These are phyloP conservation scores for Volutella citrinella DNA, from an alignment of 2,329 filamentous ascomycete species.

Conservation along the genomic window DNA sequence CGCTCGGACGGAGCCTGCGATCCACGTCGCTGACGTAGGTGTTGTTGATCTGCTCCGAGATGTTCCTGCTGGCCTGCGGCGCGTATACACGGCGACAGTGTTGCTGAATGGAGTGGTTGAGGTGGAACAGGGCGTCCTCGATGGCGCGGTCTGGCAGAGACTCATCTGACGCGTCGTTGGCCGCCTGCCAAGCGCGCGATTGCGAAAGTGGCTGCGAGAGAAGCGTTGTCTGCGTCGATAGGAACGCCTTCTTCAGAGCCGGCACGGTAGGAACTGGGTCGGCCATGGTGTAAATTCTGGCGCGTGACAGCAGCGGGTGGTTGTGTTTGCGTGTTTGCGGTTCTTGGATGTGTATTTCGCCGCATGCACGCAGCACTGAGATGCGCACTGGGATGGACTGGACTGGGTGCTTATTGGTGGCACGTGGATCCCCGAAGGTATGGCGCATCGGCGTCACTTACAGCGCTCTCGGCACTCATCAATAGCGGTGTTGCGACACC, in stretches of 20 bases:
- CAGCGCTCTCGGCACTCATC: too few species aligned
- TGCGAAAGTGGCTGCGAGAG: conserved; percentile 58
- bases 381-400: too few species aligned
- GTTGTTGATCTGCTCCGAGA: conserved; percentile 69
- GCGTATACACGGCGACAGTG: conserved; percentile 66
- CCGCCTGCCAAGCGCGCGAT: conserved; percentile 49
- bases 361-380: too few species aligned
- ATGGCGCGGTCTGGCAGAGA: conserved; percentile 47
- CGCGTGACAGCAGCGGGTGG: too few species aligned
- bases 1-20: conserved; percentile 33
- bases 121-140: conserved; percentile 53
- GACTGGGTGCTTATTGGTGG: too few species aligned
- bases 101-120: conserved; percentile 62
- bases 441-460: too few species aligned
- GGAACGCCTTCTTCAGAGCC: conserved; percentile 62
- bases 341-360: too few species aligned
- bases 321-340: too few species aligned
- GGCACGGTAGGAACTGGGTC: conserved; percentile 50
- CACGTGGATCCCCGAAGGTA: too few species aligned
- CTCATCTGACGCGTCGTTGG: conserved; percentile 41
- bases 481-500: too few species aligned
- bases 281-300: background rate
- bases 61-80: conserved; percentile 65
- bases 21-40: conserved; percentile 55
- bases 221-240: conserved; percentile 59